A percentile compares a stretch with the other conserved stretches of the same genome.
phyloP scores from a whole-genome alignment of 495 filamentous ascomycete species.

The Podospora fimiseda region DNA sequence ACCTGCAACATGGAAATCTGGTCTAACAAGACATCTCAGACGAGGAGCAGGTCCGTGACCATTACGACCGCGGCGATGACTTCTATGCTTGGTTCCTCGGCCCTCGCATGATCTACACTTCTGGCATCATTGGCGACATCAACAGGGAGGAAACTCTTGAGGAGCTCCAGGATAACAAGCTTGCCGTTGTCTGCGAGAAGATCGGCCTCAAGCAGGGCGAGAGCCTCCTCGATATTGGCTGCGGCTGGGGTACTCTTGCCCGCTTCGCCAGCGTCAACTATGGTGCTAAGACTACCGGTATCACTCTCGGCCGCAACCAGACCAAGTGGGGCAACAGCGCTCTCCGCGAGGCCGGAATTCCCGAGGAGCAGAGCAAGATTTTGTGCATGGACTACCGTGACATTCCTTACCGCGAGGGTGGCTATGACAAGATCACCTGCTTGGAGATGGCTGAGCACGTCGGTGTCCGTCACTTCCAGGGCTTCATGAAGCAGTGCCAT shows the following conservation, averaged over 20 bases:
- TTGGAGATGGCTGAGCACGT: slow-evolving; percentile 92
- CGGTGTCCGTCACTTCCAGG: slow-evolving; percentile 64
- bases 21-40: slow-evolving; percentile 41
- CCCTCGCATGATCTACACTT: slow-evolving; percentile 87
- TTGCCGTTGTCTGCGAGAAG: slow-evolving; percentile 81
- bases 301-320: slow-evolving; percentile 78
- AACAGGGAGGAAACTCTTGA: slow-evolving; percentile 72
- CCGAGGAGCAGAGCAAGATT: slow-evolving; percentile 66
- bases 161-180: slow-evolving; percentile 85
- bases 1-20: background rate
- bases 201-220: slow-evolving; percentile 66
- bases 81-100: slow-evolving; percentile 88
- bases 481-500: slow-evolving; percentile 66
- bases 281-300: slow-evolving; percentile 68
- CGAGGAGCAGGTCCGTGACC: slow-evolving; percentile 80
- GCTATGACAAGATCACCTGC: slow-evolving; percentile 79
- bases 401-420: slow-evolving; percentile 59
- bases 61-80: slow-evolving; percentile 85
- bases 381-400: slow-evolving; percentile 84
- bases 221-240: slow-evolving; percentile 72
- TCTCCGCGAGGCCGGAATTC: slow-evolving; percentile 59
- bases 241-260: slow-evolving; percentile 81
- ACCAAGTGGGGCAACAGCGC: slow-evolving; percentile 77
- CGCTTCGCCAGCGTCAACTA: slow-evolving; percentile 74
- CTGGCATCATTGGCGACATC: slow-evolving; percentile 71